Evolutionary conservation across 2,329 filamentous ascomycete genomes (phyloP).

Genomic region (Sporothrix pallida): DNA sequence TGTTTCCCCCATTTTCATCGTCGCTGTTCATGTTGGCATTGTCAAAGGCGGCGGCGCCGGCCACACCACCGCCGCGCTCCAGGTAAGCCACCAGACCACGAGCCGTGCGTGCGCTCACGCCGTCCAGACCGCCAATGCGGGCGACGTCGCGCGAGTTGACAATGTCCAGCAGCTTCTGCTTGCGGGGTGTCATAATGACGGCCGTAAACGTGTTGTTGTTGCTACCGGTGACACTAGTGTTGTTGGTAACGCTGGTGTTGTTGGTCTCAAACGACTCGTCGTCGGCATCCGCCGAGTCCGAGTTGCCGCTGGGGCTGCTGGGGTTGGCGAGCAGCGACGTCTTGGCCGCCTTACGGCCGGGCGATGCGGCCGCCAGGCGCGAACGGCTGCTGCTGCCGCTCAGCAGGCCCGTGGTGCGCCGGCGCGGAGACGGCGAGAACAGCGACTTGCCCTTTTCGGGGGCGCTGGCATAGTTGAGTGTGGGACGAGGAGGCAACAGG

Average conservation of each 20-base stretch:
- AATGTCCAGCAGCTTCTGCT: constrained; percentile 68
- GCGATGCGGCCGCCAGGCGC: neutral
- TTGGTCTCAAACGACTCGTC: constrained; percentile 47
- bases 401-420: constrained; percentile 5
- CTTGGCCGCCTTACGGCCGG: constrained; percentile 40
- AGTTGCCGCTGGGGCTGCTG: constrained; percentile 24
- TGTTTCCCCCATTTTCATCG: constrained; percentile 35
- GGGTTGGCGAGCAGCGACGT: constrained; percentile 39
- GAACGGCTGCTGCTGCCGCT: no score
- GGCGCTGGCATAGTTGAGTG: constrained; percentile 40
- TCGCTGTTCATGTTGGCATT: constrained; percentile 40
- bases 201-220: no score
- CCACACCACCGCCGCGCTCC: constrained; percentile 50
- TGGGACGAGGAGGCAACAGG: constrained; percentile 45
- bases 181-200: constrained; percentile 54
- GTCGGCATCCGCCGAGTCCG: constrained; percentile 42
- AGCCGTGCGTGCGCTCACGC: constrained; percentile 75
- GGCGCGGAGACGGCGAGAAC: constrained; percentile 15
- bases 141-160: constrained; percentile 74
- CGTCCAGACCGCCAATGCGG: constrained; percentile 69
- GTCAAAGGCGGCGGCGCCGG: constrained; percentile 37
- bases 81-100: constrained; percentile 63
- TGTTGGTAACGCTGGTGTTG: no score
- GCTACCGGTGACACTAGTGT: no score
- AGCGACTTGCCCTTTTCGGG: constrained; percentile 35